These are phyloP conservation scores for Phyllosticta paracitricarpa DNA, from an alignment of 2,329 filamentous ascomycete species.

Conservation along the genomic window DNA sequence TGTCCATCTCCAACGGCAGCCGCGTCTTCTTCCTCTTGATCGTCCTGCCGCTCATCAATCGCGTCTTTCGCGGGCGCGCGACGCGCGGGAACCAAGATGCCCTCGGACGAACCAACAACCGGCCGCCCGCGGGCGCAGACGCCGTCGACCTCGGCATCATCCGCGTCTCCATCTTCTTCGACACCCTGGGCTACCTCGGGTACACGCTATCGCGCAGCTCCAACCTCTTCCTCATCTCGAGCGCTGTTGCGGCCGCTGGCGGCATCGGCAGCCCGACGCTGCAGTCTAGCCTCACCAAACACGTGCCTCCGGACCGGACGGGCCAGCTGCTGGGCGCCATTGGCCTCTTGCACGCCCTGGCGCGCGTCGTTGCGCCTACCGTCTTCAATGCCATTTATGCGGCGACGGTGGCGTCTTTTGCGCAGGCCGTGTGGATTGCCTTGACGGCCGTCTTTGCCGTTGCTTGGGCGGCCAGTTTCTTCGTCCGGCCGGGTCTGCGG, in stretches of 20 bases:
- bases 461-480: conserved; percentile 56
- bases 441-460: conserved; percentile 56
- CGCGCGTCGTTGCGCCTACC: conserved; percentile 67
- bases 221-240: conserved; percentile 58
- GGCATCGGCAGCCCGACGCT: conserved; percentile 79
- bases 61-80: conserved; percentile 54
- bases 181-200: conserved; percentile 64
- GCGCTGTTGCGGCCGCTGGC: conserved; percentile 64
- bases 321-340: conserved; percentile 84
- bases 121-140: conserved; percentile 59
- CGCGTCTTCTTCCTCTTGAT: conserved; percentile 68
- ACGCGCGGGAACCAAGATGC: conserved; percentile 8
- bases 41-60: conserved; percentile 66
- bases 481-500: conserved; percentile 45
- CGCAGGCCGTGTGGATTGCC: conserved; percentile 75
- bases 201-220: conserved; percentile 58
- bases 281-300: conserved; percentile 79
- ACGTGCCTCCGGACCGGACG: conserved; percentile 71
- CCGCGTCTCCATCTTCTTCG: conserved; percentile 63
- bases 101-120: neutral
- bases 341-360: conserved; percentile 74
- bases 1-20: conserved; percentile 67
- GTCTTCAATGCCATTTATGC: conserved; percentile 83
- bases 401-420: conserved; percentile 64
- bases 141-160: conserved; percentile 68